phyloP scores from a whole-genome alignment of 345 rosid genomes.

The Microthlaspi erraticum region DNA sequence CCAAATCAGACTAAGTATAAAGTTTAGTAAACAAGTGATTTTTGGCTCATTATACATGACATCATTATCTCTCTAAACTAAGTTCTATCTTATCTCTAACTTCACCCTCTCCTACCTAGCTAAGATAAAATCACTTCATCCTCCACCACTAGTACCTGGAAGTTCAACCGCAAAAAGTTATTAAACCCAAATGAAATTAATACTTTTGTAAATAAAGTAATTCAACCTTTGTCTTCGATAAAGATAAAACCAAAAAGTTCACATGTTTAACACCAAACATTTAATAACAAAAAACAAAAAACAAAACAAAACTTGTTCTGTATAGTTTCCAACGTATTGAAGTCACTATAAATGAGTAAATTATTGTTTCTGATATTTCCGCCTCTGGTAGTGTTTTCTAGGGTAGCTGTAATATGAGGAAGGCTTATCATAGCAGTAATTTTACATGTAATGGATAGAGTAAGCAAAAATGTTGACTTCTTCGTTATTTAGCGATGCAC shows the following conservation, averaged over 20 bases:
- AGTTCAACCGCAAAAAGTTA: neutral
- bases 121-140: neutral
- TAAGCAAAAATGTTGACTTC: slow-evolving; percentile 14
- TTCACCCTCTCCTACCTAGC: neutral
- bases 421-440: slow-evolving; percentile 11
- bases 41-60: neutral
- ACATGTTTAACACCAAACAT: too few relatives aligned
- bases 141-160: neutral
- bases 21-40: neutral
- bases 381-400: slow-evolving; percentile 3
- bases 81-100: neutral
- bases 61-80: neutral
- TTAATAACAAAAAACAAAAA: too few relatives aligned
- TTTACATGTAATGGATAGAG: neutral
- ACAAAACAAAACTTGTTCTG: too few relatives aligned
- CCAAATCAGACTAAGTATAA: too few relatives aligned
- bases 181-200: neutral
- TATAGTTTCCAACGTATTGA: too few relatives aligned
- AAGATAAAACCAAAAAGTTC: too few relatives aligned
- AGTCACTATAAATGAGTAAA: neutral
- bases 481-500: neutral
- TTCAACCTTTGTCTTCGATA: too few relatives aligned
- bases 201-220: neutral
- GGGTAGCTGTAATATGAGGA: slow-evolving; percentile 32
- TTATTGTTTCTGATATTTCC: neutral